Evolutionary conservation across 129 eudicot species (phyloP).

Genomic region (Cynara cardunculus): DNA sequence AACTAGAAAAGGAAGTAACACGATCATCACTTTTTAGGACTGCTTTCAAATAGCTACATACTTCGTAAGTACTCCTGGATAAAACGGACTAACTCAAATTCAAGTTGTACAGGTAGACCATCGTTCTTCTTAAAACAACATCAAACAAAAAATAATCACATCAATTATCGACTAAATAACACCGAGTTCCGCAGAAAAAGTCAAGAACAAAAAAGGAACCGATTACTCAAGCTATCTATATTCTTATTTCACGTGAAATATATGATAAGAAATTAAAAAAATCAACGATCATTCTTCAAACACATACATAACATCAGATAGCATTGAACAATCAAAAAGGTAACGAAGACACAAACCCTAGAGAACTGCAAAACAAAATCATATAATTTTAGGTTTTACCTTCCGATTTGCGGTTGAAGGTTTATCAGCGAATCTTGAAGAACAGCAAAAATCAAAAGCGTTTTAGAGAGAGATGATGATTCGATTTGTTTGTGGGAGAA

Average conservation of each 20-base stretch:
- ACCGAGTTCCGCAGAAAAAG: not conserved
- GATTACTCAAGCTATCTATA: not conserved
- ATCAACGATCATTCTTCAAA: constrained; percentile 7
- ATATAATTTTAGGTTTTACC: not conserved
- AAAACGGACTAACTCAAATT: not conserved
- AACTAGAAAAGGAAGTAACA: not conserved
- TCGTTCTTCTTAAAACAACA: not conserved
- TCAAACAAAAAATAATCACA: constrained; percentile 11
- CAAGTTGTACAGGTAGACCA: not conserved
- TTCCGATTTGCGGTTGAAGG: constrained; percentile 3
- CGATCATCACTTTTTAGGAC: not conserved
- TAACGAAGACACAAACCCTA: constrained; percentile 19
- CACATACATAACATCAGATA: not conserved
- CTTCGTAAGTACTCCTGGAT: not conserved
- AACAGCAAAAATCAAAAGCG: constrained; percentile 23
- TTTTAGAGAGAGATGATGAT: constrained; percentile 18
- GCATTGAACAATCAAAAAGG: not conserved
- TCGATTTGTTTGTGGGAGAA: constrained; percentile 23
- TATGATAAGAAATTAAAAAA: not conserved
- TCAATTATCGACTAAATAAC: not conserved
- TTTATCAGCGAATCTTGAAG: constrained; percentile 8
- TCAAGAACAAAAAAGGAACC: not conserved
- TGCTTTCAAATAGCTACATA: not conserved
- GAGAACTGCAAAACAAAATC: not conserved
- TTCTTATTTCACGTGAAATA: constrained; percentile 5